A percentile compares a stretch with the other conserved stretches of the same genome.
Evolutionary conservation across 495 filamentous ascomycete species (phyloP).

Genomic region (Penicillium chermesinum): DNA sequence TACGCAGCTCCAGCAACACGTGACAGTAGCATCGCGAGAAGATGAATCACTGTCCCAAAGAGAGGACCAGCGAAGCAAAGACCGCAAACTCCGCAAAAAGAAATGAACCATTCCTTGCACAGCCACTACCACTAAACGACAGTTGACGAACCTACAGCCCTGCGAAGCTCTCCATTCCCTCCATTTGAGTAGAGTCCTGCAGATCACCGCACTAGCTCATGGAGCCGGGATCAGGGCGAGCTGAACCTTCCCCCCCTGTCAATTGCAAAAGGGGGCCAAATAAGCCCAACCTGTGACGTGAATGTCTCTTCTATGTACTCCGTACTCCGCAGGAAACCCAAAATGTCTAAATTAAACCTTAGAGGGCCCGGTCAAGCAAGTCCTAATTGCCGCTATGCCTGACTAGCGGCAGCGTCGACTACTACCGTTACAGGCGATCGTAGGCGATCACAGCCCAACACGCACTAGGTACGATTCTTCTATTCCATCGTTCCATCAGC

Average conservation of each 20-base stretch:
- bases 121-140: background rate
- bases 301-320: background rate
- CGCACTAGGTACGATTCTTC: background rate
- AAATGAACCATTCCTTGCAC: background rate
- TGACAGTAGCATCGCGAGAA: background rate
- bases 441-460: background rate
- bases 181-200: background rate
- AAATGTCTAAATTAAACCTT: no score
- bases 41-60: background rate
- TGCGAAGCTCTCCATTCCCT: background rate
- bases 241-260: background rate
- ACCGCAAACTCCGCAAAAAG: no score
- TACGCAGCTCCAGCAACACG: background rate
- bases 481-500: background rate
- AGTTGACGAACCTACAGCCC: background rate
- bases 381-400: background rate
- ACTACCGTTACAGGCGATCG: slow-evolving; percentile 12
- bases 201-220: background rate
- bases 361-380: no score
- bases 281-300: background rate
- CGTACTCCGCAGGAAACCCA: background rate
- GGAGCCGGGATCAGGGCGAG: background rate
- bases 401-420: background rate
- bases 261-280: background rate
- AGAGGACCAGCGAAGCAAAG: background rate